A percentile compares a stretch with the other conserved stretches of the same genome.
phyloP scores from a whole-genome alignment of 176 grass and related monocot species.

The Triticum aestivum region DNA sequence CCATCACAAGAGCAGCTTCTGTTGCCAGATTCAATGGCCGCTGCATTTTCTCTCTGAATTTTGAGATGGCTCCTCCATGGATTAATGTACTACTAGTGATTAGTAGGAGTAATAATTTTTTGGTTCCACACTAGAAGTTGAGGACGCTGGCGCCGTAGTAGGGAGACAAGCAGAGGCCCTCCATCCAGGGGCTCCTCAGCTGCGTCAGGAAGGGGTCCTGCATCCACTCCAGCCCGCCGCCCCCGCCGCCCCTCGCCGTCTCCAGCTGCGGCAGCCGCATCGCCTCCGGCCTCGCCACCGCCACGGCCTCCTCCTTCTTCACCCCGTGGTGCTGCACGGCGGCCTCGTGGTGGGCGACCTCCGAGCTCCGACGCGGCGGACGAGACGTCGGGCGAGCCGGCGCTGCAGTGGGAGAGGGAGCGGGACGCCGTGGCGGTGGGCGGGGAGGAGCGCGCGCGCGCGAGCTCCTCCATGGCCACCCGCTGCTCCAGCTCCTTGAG shows the following conservation, averaged over 20 bases:
- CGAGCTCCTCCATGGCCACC: slow-evolving; percentile 78
- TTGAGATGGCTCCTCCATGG: background rate
- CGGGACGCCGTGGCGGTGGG: slow-evolving; percentile 3
- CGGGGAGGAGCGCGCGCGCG: background rate
- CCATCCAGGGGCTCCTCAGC: slow-evolving; percentile 83
- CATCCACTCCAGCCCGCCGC: slow-evolving; percentile 67
- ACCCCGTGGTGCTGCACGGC: slow-evolving; percentile 14
- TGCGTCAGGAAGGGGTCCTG: slow-evolving; percentile 82
- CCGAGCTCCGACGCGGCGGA: slow-evolving; percentile 39
- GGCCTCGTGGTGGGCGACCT: too few species aligned
- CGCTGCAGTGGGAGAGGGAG: background rate
- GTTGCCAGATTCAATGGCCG: too few species aligned
- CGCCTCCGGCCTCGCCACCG: background rate
- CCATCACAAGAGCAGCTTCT: too few species aligned
- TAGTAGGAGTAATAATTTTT: background rate
- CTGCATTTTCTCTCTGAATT: background rate
- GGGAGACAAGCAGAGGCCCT: slow-evolving; percentile 54
- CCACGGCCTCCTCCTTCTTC: slow-evolving; percentile 40
- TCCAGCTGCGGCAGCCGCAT: slow-evolving; percentile 70
- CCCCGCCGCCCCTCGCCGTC: slow-evolving; percentile 22
- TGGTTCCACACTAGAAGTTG: slow-evolving; percentile 32
- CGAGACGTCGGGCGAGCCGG: slow-evolving; percentile 49
- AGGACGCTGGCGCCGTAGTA: slow-evolving; percentile 66
- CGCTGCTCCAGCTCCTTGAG: slow-evolving; percentile 94
- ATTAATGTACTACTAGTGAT: background rate